These are phyloP conservation scores for Cryptococcus floricola DNA, from an alignment of 1,284 basidiomycete species.

Conservation along the genomic window DNA sequence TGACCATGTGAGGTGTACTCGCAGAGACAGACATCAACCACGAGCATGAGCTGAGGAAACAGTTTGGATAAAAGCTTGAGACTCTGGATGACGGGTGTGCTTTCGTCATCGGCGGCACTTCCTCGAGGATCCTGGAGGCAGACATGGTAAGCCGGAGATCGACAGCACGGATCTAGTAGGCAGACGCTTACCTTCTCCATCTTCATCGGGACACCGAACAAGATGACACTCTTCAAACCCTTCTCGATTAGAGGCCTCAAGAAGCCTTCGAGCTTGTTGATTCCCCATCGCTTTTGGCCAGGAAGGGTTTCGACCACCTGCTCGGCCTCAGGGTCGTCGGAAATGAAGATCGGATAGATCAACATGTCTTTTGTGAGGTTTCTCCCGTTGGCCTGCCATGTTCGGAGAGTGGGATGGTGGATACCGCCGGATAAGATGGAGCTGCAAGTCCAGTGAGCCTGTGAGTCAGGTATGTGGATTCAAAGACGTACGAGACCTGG, in stretches of 20 bases:
- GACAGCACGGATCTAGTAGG: neutral
- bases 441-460: constrained; percentile 33
- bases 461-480: neutral
- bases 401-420: constrained; percentile 78
- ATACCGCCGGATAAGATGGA: constrained; percentile 90
- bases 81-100: constrained; percentile 89
- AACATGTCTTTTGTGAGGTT: constrained; percentile 83
- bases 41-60: constrained; percentile 82
- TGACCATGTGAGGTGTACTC: constrained; percentile 99
- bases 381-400: constrained; percentile 69
- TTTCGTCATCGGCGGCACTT: constrained; percentile 80
- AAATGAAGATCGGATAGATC: constrained; percentile 97
- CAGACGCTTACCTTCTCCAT: constrained; percentile 65
- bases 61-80: constrained; percentile 70
- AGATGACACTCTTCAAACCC: constrained; percentile 84
- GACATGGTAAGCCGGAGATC: neutral
- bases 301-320: constrained; percentile 73
- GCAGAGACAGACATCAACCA: constrained; percentile 96
- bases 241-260: constrained; percentile 82
- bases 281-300: constrained; percentile 87
- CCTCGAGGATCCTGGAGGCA: constrained; percentile 68
- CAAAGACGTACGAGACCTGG: constrained; percentile 30
- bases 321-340: constrained; percentile 80
- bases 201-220: constrained; percentile 90
- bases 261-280: constrained; percentile 86